Conservation (phyloP, 1,284 basidiomycete species). For the Volvariella volvacea region DNA sequence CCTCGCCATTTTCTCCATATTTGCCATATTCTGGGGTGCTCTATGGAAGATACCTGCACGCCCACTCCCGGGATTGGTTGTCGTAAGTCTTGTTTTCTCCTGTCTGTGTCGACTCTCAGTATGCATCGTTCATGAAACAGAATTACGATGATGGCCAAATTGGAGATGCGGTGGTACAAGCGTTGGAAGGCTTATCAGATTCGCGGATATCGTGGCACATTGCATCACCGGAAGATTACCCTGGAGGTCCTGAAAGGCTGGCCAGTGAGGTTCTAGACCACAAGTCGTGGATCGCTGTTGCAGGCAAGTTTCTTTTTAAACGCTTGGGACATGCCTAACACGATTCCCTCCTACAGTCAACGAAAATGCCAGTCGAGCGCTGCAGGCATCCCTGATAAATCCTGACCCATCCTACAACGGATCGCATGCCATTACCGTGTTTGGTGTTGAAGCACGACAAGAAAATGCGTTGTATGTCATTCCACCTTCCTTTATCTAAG, state of each 20-base stretch:
- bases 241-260: slow-evolving; percentile 30
- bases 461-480: slow-evolving; percentile 44
- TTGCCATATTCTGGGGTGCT: slow-evolving; percentile 45
- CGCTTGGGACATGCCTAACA: not conserved
- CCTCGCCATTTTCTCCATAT: slow-evolving; percentile 31
- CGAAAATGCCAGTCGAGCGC: slow-evolving; percentile 24
- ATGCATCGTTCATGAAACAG: slow-evolving; percentile 18
- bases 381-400: slow-evolving; percentile 20
- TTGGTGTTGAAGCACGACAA: slow-evolving; percentile 30
- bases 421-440: slow-evolving; percentile 24
- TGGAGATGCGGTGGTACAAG: slow-evolving; percentile 32
- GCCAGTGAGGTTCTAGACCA: slow-evolving; percentile 30
- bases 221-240: slow-evolving; percentile 32
- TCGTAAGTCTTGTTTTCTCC: slow-evolving; percentile 22
- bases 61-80: slow-evolving; percentile 32
- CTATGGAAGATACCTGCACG: slow-evolving; percentile 34
- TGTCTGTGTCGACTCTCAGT: not conserved
- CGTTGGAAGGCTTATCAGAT: slow-evolving; percentile 19
- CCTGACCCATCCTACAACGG: slow-evolving; percentile 28
- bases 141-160: slow-evolving; percentile 47
- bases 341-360: slow-evolving; percentile 26
- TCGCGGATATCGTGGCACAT: slow-evolving; percentile 30
- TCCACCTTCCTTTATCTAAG: not conserved
- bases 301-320: slow-evolving; percentile 22
- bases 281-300: slow-evolving; percentile 37